phyloP scores from a whole-genome alignment of 2,329 filamentous ascomycete species.

The Ceratocystiopsis minuta region DNA sequence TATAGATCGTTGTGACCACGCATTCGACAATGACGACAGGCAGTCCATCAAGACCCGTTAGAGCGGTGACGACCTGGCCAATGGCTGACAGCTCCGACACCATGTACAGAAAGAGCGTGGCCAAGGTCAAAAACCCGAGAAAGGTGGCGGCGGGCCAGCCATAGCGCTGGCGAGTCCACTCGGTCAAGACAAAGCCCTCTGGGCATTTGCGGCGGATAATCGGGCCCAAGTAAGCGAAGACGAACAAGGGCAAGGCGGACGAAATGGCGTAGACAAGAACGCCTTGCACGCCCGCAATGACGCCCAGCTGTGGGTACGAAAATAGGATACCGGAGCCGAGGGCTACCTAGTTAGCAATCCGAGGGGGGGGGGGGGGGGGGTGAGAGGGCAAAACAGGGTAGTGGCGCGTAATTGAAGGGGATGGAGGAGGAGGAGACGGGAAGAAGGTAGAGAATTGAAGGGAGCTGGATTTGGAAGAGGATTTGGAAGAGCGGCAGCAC shows the following conservation, averaged over 20 bases:
- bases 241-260: constrained; percentile 52
- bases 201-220: constrained; percentile 66
- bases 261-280: constrained; percentile 59
- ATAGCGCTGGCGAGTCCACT: constrained; percentile 69
- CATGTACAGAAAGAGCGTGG: constrained; percentile 78
- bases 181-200: constrained; percentile 67
- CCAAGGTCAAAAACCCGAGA: constrained; percentile 58
- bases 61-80: constrained; percentile 55
- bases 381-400: constrained; percentile 7
- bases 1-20: constrained; percentile 64
- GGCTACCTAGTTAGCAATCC: constrained; percentile 36
- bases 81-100: constrained; percentile 66
- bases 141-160: constrained; percentile 51
- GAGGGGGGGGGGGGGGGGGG: constrained; percentile 6
- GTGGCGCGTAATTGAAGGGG: constrained; percentile 8
- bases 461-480: not conserved
- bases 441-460: constrained; percentile 2
- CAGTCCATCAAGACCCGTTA: constrained; percentile 58
- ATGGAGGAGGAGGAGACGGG: constrained; percentile 9
- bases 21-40: constrained; percentile 65
- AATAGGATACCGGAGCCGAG: constrained; percentile 73
- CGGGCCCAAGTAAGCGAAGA: constrained; percentile 58
- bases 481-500: constrained; percentile 60
- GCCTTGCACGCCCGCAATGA: constrained; percentile 62
- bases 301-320: constrained; percentile 64